Base-by-base conservation (phyloP, 2,329 filamentous ascomycete genomes). In the Verticillium longisporum region DNA sequence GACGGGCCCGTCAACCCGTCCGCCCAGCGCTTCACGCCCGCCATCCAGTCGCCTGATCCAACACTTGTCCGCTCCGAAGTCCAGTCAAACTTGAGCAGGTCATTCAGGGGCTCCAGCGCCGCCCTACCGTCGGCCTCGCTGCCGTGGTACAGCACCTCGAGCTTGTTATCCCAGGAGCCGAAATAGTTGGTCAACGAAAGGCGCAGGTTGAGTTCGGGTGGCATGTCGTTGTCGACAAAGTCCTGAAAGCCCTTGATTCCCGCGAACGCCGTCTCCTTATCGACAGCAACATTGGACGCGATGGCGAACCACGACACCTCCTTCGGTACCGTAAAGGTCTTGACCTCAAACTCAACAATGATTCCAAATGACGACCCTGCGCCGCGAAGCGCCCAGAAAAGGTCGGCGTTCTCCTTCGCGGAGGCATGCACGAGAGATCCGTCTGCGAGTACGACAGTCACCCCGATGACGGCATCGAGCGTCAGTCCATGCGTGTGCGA, bases 371-470 rank as follows among this genome's bases (percentile, higher is more conserved):
- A 77, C 13, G 74, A 73, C 3, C 75, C 77, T 1, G 75, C 75
- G 15, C 77, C 77, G 9, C 74, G 73, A 13, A 79, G 60, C 9
- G 76, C 77, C 75, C 76, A 79, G 68, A 77, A 78, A 9, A 79
- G 69, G 34, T 78, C 76, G 0, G 64, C 34, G 64, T 78, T 74
- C 61, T 74, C 70, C 2, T 66, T 69, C 11, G 67, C 64, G 18
- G 73, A 75, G 14, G 65, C 64, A 37, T 70, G 65, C 4, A 75
- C 71, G 1, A 72, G 62, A 4, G 68, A 70, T 6, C 67, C 66
- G 64, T 76, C 71, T 59, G 74, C 75, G 14, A 76, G 69, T 9
- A 77, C 74, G 7, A 76, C 72, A 6, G 68, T 74, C 3, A 71
- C 73, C 6, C 70, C 69, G 9, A 69, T 63, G 36, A 76, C 70